Percentiles rank a stretch among this genome's conserved stretches.
phyloP scores from a whole-genome alignment of 164 flowering plant species.

The Annona squamosa region DNA sequence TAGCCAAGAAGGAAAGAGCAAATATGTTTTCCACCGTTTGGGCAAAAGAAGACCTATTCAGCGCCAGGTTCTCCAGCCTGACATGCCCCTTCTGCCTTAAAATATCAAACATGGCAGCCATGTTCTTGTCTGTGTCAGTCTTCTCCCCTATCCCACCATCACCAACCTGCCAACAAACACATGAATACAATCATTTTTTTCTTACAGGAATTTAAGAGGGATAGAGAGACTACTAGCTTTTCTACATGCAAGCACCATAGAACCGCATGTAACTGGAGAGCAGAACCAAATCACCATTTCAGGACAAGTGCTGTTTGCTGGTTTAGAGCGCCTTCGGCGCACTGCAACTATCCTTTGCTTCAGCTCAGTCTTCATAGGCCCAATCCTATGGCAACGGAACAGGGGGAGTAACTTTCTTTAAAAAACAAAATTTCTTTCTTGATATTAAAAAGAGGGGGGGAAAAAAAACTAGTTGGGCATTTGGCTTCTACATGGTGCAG shows the following conservation, averaged over 20 bases:
- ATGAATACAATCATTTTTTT: background rate
- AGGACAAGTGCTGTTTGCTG: slow-evolving; percentile 45
- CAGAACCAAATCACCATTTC: slow-evolving; percentile 42
- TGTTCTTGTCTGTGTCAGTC: slow-evolving; percentile 80
- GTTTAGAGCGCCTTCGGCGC: slow-evolving; percentile 35
- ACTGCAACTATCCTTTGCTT: slow-evolving; percentile 49
- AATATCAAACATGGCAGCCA: slow-evolving; percentile 65
- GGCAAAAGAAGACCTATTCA: slow-evolving; percentile 72
- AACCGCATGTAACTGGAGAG: background rate
- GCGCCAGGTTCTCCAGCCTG: slow-evolving; percentile 51
- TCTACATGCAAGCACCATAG: background rate
- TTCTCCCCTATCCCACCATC: slow-evolving; percentile 34
- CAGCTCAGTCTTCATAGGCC: slow-evolving; percentile 66
- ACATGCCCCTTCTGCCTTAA: slow-evolving; percentile 48
- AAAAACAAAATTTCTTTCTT: background rate
- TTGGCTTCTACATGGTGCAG: slow-evolving; percentile 51
- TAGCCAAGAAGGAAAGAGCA: slow-evolving; percentile 76
- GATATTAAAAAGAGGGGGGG: background rate
- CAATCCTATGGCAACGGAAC: slow-evolving; percentile 45
- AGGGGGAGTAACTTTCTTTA: background rate
- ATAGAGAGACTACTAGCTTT: background rate
- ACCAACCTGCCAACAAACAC: slow-evolving; percentile 40
- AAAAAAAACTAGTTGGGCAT: background rate
- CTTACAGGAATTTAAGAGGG: background rate
- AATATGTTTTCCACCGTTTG: slow-evolving; percentile 84